Percentiles rank a stretch among this genome's conserved stretches.
phyloP scores from a whole-genome alignment of 169 alveolate species.

The Plasmodium ovale region DNA sequence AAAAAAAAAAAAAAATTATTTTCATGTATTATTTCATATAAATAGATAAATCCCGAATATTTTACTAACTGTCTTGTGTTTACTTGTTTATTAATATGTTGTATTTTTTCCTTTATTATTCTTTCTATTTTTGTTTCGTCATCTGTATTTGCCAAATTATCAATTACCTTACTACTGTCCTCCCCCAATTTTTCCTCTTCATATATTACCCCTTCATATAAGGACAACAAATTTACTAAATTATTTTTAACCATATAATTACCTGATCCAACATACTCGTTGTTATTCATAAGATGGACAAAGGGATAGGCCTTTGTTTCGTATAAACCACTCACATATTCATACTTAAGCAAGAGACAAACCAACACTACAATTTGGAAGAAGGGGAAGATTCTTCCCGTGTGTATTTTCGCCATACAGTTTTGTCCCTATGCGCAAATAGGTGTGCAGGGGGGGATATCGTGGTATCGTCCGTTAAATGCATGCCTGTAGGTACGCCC shows the following conservation, averaged over 20 bases:
- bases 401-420: no score
- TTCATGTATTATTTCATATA: slow-evolving; percentile 58
- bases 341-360: slow-evolving; percentile 29
- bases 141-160: slow-evolving; percentile 31
- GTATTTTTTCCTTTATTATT: slow-evolving; percentile 25
- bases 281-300: slow-evolving; percentile 28
- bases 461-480: no score
- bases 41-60: slow-evolving; percentile 43
- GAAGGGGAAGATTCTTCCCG: no score
- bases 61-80: slow-evolving; percentile 19
- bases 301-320: slow-evolving; percentile 63
- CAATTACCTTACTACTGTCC: slow-evolving; percentile 11
- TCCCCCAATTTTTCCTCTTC: no score
- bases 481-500: no score
- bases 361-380: slow-evolving; percentile 13
- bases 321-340: slow-evolving; percentile 34
- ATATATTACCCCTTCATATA: slow-evolving; percentile 31
- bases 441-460: no score
- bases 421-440: no score
- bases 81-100: slow-evolving; percentile 23
- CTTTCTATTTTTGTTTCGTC: slow-evolving; percentile 56
- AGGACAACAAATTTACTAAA: slow-evolving; percentile 31
- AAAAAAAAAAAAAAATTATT: slow-evolving; percentile 44
- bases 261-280: slow-evolving; percentile 16
- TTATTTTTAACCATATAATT: slow-evolving; percentile 30